Percentiles rank a stretch among this genome's conserved stretches.
Conservation (phyloP, 768 basidiomycete genomes). For the Auricularia sp. region DNA sequence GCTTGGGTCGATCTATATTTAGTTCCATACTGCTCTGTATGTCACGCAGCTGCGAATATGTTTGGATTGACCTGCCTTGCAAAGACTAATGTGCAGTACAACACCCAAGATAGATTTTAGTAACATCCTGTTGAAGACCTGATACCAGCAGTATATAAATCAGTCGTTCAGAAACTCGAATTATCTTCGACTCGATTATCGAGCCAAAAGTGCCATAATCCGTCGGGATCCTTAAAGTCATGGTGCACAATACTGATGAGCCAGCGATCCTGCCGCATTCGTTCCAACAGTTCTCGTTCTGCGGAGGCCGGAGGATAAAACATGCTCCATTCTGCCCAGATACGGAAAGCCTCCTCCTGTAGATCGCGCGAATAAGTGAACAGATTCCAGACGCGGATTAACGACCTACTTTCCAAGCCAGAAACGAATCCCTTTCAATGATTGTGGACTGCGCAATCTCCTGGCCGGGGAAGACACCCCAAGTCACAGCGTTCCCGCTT, state of each 20-base stretch:
- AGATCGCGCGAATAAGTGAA: constrained; percentile 5
- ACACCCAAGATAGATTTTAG: constrained; percentile 28
- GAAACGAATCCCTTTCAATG: constrained; percentile 89
- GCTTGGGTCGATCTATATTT: too few species aligned
- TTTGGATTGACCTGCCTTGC: too few species aligned
- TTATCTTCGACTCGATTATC: constrained; percentile 13
- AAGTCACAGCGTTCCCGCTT: constrained; percentile 90
- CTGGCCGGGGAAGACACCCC: constrained; percentile 96
- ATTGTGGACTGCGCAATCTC: constrained; percentile 95
- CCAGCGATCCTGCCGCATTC: constrained; percentile 69
- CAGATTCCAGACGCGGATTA: neutral
- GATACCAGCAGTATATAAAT: neutral
- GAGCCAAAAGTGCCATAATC: constrained; percentile 79
- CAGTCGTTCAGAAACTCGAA: neutral
- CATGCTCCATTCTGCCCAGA: constrained; percentile 91
- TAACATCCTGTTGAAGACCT: constrained; percentile 2
- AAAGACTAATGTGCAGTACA: constrained; percentile 44
- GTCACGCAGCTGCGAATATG: too few species aligned
- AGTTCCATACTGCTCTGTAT: too few species aligned
- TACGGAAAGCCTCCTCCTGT: constrained; percentile 92
- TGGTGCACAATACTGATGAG: constrained; percentile 89
- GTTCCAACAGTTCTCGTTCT: constrained; percentile 64
- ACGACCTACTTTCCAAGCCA: constrained; percentile 82
- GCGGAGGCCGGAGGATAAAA: constrained; percentile 70
- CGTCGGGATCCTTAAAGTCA: constrained; percentile 71